Conservation (phyloP, 495 filamentous ascomycete species). For the Cercophora scortea region DNA sequence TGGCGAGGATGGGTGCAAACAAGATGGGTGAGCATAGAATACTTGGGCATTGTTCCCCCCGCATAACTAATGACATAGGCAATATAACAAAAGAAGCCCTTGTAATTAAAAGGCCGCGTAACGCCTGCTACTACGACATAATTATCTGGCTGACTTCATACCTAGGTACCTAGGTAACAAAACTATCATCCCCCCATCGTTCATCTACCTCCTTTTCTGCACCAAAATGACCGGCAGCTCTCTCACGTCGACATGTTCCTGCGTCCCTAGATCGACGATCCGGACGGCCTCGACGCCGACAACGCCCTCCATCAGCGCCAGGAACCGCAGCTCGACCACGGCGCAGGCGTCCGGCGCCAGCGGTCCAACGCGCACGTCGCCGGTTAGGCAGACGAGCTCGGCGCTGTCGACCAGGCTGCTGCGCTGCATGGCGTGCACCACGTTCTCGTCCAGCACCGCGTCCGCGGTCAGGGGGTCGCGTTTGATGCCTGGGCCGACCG, state of each 20-base stretch:
- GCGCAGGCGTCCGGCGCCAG: conserved; percentile 71
- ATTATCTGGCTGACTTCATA: not conserved
- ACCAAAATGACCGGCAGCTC: conserved; percentile 72
- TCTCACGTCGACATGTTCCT: conserved; percentile 74
- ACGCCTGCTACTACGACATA: not conserved
- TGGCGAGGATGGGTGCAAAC: too few species aligned
- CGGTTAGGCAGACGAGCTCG: conserved; percentile 73
- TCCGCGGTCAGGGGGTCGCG: conserved; percentile 49
- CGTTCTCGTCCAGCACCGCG: conserved; percentile 76
- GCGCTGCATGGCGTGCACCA: conserved; percentile 76
- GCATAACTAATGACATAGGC: too few species aligned
- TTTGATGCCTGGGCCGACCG: conserved; percentile 19
- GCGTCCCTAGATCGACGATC: conserved; percentile 71
- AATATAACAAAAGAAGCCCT: too few species aligned
- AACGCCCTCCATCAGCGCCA: conserved; percentile 67
- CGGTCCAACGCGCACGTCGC: conserved; percentile 77
- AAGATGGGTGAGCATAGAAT: too few species aligned
- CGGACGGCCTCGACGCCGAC: conserved; percentile 72
- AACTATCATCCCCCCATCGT: conserved; percentile 23
- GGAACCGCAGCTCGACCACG: conserved; percentile 68
- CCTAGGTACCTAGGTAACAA: not conserved
- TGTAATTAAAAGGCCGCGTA: too few species aligned
- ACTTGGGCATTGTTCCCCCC: too few species aligned
- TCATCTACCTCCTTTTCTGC: not conserved
- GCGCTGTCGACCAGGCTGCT: conserved; percentile 61